Conservation (phyloP, 495 filamentous ascomycete genomes). For the Lepidopterella palustris region DNA sequence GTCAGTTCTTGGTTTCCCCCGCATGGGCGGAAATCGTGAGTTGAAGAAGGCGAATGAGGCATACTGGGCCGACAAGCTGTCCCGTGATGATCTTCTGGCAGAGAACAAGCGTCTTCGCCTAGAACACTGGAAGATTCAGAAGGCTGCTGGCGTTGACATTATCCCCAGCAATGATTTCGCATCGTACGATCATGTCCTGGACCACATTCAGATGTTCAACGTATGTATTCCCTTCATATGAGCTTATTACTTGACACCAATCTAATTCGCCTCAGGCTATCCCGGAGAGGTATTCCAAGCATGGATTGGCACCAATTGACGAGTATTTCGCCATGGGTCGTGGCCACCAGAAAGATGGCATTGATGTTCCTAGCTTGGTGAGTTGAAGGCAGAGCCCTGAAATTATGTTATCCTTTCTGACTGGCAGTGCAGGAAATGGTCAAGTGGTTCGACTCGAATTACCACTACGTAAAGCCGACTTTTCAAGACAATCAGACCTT, state of each 20-base stretch:
- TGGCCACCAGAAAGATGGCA: slow-evolving; percentile 85
- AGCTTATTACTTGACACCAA: not conserved
- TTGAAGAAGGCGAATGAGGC: slow-evolving; percentile 99
- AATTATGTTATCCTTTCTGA: not conserved
- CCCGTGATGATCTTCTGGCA: slow-evolving; percentile 73
- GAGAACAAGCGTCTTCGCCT: slow-evolving; percentile 95
- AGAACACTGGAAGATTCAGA: slow-evolving; percentile 98
- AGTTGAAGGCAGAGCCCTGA: slow-evolving; percentile 12
- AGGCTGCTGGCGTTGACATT: slow-evolving; percentile 90
- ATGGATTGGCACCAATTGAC: slow-evolving; percentile 79
- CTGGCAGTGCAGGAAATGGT: slow-evolving; percentile 73
- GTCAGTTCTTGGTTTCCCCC: slow-evolving; percentile 54
- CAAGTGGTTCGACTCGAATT: slow-evolving; percentile 99
- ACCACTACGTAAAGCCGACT: slow-evolving; percentile 99
- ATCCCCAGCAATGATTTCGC: slow-evolving; percentile 99
- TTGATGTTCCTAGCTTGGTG: slow-evolving; percentile 84
- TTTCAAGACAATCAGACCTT: slow-evolving; percentile 93
- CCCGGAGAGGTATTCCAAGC: slow-evolving; percentile 82
- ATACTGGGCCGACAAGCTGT: slow-evolving; percentile 92
- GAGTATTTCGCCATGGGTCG: slow-evolving; percentile 99
- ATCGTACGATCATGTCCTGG: slow-evolving; percentile 96
- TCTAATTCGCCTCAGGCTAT: slow-evolving; percentile 52
- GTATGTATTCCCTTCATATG: slow-evolving; percentile 47
- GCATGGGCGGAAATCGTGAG: slow-evolving; percentile 96
- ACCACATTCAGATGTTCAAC: slow-evolving; percentile 98